Conservation (phyloP, 495 filamentous ascomycete genomes). For the Pseudoneurospora amorphoporcata region DNA sequence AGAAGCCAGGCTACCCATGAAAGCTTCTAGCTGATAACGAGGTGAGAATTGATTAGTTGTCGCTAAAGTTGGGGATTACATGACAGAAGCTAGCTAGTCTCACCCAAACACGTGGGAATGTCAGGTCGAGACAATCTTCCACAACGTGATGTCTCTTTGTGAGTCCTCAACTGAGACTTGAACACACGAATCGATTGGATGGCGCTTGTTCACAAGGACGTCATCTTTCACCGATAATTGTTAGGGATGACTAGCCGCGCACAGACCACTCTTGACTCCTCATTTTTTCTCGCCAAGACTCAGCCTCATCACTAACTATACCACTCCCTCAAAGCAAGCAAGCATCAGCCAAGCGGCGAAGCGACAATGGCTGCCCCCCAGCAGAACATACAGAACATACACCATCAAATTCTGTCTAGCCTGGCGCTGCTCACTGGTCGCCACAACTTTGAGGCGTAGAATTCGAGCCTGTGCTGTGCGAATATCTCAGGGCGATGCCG, state of each 20-base stretch:
- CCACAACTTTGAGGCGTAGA: too few relatives aligned
- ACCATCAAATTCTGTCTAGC: too few relatives aligned
- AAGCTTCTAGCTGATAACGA: background rate
- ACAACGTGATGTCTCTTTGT: background rate
- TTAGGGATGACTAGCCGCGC: background rate
- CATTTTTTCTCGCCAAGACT: too few relatives aligned
- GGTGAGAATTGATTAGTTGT: background rate
- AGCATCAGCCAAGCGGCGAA: too few relatives aligned
- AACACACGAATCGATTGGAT: background rate
- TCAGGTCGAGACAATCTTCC: background rate
- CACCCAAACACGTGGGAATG: background rate
- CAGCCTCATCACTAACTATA: too few relatives aligned
- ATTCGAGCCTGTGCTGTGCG: too few relatives aligned
- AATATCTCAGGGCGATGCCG: too few relatives aligned
- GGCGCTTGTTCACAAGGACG: background rate
- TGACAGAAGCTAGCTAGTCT: background rate
- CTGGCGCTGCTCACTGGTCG: too few relatives aligned
- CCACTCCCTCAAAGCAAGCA: too few relatives aligned
- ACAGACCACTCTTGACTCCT: background rate
- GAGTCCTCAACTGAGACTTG: background rate
- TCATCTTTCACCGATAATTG: background rate
- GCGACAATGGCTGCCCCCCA: too few relatives aligned
- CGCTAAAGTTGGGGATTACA: background rate
- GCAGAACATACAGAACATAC: too few relatives aligned
- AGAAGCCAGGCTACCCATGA: background rate